Conservation (phyloP, 2,329 filamentous ascomycete species). For the Cordyceps tenuipes region DNA sequence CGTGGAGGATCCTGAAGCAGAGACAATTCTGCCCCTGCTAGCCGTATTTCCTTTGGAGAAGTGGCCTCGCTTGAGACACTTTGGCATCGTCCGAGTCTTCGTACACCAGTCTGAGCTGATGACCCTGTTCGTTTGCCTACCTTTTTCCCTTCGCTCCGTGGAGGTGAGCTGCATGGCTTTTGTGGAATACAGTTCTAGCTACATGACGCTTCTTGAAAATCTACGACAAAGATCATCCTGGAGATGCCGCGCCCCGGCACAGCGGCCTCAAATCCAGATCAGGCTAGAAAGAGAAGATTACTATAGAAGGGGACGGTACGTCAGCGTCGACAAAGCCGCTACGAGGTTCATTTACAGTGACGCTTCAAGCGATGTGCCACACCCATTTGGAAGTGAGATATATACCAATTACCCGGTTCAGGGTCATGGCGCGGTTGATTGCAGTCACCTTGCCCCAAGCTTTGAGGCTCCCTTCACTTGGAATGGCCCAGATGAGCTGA, state of each 20-base stretch:
- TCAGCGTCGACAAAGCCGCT: background rate
- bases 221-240: background rate
- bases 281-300: background rate
- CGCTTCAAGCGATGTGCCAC: background rate
- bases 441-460: background rate
- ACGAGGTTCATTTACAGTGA: background rate
- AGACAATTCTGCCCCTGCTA: slow-evolving; percentile 14
- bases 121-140: background rate
- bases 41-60: slow-evolving; percentile 23
- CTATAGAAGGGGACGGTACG: background rate
- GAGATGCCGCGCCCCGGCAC: background rate
- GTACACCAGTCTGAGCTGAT: background rate
- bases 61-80: slow-evolving; percentile 23
- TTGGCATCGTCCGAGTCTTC: slow-evolving; percentile 17
- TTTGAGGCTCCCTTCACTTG: background rate
- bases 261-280: background rate
- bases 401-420: background rate
- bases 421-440: background rate
- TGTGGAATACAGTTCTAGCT: background rate
- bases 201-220: background rate
- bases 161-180: background rate
- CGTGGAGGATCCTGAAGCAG: background rate
- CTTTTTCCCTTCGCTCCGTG: background rate
- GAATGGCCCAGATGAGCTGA: background rate
- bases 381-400: background rate